These are phyloP conservation scores for Entelexis paramagnoliae DNA, from an alignment of 1,139 yeast genomes.

Conservation along the genomic window DNA sequence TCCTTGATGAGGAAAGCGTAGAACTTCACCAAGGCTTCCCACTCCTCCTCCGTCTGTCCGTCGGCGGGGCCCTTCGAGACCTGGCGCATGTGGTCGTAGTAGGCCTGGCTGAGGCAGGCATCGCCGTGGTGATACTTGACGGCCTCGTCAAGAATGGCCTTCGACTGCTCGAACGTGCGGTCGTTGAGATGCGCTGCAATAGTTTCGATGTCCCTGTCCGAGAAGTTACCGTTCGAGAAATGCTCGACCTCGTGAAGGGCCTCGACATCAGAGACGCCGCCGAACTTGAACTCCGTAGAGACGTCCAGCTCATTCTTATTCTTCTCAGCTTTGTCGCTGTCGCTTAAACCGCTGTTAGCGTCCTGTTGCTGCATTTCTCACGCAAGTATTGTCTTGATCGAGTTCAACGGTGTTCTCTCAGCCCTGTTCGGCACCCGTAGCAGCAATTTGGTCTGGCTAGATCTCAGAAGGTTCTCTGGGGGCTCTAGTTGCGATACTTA, in stretches of 20 bases:
- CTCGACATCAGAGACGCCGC: neutral
- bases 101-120: slow-evolving; percentile 39
- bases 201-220: slow-evolving; percentile 17
- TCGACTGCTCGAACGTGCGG: slow-evolving; percentile 29
- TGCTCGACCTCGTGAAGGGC: neutral
- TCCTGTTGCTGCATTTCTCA: neutral
- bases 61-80: slow-evolving; percentile 26
- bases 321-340: neutral
- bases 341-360: neutral
- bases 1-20: slow-evolving; percentile 37
- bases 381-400: no score
- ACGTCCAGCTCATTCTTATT: neutral
- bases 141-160: slow-evolving; percentile 35
- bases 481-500: no score
- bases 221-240: slow-evolving; percentile 10
- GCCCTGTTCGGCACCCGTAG: no score
- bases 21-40: slow-evolving; percentile 33
- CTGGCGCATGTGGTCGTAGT: slow-evolving; percentile 28
- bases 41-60: slow-evolving; percentile 19
- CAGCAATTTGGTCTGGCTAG: no score
- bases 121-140: slow-evolving; percentile 39
- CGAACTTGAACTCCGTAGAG: neutral
- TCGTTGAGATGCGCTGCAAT: slow-evolving; percentile 19
- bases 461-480: no score
- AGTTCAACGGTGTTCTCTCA: no score